These are phyloP conservation scores for Mycena sanguinolenta DNA, from an alignment of 768 basidiomycete species.

Conservation along the genomic window DNA sequence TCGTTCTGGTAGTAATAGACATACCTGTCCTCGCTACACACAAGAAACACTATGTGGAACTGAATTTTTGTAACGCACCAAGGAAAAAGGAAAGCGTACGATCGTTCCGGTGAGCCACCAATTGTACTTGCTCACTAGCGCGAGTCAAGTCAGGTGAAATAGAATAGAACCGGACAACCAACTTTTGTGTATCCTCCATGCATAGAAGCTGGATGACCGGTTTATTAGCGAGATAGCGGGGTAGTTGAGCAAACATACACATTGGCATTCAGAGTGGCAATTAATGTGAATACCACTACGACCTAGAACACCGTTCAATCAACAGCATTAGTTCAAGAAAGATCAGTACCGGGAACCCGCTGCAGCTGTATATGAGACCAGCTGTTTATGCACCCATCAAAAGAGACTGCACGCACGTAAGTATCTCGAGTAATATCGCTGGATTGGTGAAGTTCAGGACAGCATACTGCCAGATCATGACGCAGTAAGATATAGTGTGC, in stretches of 20 bases:
- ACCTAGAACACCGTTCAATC: background rate
- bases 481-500: conserved; percentile 55
- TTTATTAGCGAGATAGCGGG: background rate
- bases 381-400: background rate
- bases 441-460: conserved; percentile 47
- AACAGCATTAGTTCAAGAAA: background rate
- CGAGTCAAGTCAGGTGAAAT: background rate
- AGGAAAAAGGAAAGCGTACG: background rate
- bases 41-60: background rate
- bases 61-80: background rate
- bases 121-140: conserved; percentile 52
- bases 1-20: background rate
- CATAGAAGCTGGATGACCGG: conserved; percentile 9
- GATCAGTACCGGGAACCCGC: background rate
- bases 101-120: conserved; percentile 49
- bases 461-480: conserved; percentile 54
- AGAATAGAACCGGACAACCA: conserved; percentile 29
- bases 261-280: conserved; percentile 32
- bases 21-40: conserved; percentile 13
- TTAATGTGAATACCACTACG: background rate
- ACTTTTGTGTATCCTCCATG: conserved; percentile 52
- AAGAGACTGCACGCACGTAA: conserved; percentile 19
- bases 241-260: conserved; percentile 4
- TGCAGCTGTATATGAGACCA: background rate
- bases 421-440: background rate